Evolutionary conservation across 2,329 filamentous ascomycete species (phyloP).

Genomic region (Aspergillus sp.): DNA sequence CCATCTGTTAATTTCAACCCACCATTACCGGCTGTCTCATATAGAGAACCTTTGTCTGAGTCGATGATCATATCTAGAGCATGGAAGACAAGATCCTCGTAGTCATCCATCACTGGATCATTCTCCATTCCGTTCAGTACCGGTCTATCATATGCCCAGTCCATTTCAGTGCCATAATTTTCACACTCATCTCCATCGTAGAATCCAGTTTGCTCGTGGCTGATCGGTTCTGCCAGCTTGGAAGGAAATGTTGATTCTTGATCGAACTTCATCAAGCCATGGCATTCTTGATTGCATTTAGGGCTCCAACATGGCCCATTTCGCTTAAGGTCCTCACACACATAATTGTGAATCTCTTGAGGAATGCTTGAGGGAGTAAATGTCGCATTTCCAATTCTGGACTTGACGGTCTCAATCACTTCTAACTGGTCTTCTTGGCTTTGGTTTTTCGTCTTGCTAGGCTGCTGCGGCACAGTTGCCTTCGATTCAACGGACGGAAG

Average conservation of each 20-base stretch:
- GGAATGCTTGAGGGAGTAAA: not conserved
- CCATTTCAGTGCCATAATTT: not conserved
- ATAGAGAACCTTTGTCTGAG: not conserved
- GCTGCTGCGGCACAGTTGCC: not conserved
- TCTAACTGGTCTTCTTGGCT: not conserved
- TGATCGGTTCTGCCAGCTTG: not conserved
- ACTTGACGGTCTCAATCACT: not conserved
- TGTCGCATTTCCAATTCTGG: not conserved
- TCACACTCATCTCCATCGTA: not conserved
- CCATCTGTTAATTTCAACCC: not conserved
- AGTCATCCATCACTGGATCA: not conserved
- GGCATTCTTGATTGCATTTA: not conserved
- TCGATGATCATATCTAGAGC: constrained; percentile 5
- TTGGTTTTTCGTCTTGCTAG: not conserved
- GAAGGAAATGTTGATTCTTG: not conserved
- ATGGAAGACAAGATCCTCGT: not conserved
- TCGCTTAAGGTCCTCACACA: not conserved
- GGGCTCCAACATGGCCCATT: not conserved
- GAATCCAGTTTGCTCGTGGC: not conserved
- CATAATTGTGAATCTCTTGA: not conserved
- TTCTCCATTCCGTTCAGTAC: not conserved
- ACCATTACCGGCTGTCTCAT: not conserved
- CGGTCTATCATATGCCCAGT: not conserved
- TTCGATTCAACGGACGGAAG: not conserved
- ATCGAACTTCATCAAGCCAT: not conserved